Conservation (phyloP, 257 asterid genomes). For the Lycium barbarum region DNA sequence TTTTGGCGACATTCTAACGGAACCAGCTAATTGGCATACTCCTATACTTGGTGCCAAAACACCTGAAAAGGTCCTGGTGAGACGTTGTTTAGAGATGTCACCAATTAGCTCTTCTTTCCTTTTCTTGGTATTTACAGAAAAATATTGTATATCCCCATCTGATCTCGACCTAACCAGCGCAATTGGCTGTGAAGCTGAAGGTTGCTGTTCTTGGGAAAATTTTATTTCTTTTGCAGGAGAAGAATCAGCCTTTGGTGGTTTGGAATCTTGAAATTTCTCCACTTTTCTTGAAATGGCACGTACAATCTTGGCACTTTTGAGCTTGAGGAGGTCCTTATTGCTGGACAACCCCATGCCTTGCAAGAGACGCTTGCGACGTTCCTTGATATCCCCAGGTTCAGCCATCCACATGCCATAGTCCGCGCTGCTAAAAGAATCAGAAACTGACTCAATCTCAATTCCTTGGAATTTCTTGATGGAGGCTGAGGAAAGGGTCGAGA, state of each 20-base stretch:
- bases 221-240: constrained; percentile 39
- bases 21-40: constrained; percentile 40
- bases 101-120: constrained; percentile 83
- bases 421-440: constrained; percentile 39
- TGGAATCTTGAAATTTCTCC: constrained; percentile 23
- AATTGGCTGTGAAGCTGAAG: constrained; percentile 42
- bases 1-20: constrained; percentile 43
- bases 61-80: constrained; percentile 72
- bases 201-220: not conserved
- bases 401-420: constrained; percentile 88
- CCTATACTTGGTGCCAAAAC: constrained; percentile 46
- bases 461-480: constrained; percentile 39
- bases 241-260: constrained; percentile 33
- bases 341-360: constrained; percentile 95
- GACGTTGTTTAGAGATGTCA: constrained; percentile 67
- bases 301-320: constrained; percentile 57
- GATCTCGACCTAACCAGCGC: constrained; percentile 81
- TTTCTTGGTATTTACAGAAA: constrained; percentile 61
- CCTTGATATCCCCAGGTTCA: constrained; percentile 87
- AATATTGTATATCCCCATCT: constrained; percentile 69
- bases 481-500: constrained; percentile 59
- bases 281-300: constrained; percentile 46
- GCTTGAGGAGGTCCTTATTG: constrained; percentile 61
- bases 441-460: constrained; percentile 32
- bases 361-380: constrained; percentile 78